Evolutionary conservation across 257 asterid genomes (phyloP).

Genomic region (Gentiana macrophylla): DNA sequence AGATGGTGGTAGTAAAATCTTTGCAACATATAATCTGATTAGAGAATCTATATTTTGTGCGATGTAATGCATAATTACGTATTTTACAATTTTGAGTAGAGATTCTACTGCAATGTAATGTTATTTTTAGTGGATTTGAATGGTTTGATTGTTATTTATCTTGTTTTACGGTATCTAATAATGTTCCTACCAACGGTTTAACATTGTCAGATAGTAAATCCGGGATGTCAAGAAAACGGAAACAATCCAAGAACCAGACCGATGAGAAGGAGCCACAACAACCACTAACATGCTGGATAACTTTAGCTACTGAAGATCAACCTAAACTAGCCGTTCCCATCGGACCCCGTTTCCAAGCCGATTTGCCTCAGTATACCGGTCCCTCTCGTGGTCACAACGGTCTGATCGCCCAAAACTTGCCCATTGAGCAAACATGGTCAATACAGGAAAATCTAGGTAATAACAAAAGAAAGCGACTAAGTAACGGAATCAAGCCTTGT

Average conservation of each 20-base stretch:
- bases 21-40: too few relatives aligned
- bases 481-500: neutral
- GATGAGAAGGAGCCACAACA: neutral
- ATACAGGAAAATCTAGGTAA: neutral
- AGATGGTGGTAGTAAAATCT: too few relatives aligned
- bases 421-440: constrained; percentile 20
- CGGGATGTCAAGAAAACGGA: neutral
- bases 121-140: too few relatives aligned
- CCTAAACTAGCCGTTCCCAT: constrained; percentile 9
- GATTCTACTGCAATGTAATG: too few relatives aligned
- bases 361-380: constrained; percentile 11
- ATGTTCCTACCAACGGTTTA: too few relatives aligned
- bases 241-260: neutral
- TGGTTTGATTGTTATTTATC: too few relatives aligned
- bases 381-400: neutral
- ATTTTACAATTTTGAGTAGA: too few relatives aligned
- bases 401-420: constrained; percentile 10
- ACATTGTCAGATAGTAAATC: too few relatives aligned
- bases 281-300: constrained; percentile 5
- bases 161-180: too few relatives aligned
- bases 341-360: constrained; percentile 19
- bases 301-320: constrained; percentile 6
- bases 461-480: neutral
- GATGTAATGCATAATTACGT: too few relatives aligned
- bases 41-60: too few relatives aligned